phyloP scores from a whole-genome alignment of 2,329 filamentous ascomycete species.

The Pseudogymnoascus sp. region DNA sequence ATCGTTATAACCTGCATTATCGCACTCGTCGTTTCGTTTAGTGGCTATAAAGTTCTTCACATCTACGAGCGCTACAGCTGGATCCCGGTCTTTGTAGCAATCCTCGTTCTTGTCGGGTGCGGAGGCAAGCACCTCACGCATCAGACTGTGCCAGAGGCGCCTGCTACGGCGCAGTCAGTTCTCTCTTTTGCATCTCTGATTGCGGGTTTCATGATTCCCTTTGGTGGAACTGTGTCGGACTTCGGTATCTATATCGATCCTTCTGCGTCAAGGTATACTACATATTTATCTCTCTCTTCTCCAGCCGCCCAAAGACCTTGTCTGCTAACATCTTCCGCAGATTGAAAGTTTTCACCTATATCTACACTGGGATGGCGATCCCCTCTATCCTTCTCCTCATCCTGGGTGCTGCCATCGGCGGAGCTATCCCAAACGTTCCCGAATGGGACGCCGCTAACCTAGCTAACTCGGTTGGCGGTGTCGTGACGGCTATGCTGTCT shows the following conservation, averaged over 20 bases:
- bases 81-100: slow-evolving; percentile 47
- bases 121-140: slow-evolving; percentile 43
- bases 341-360: slow-evolving; percentile 45
- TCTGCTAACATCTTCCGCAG: slow-evolving; percentile 15
- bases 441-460: slow-evolving; percentile 49
- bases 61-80: slow-evolving; percentile 51
- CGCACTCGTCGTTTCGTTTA: slow-evolving; percentile 53
- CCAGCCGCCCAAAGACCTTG: not conserved
- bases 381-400: slow-evolving; percentile 54
- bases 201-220: slow-evolving; percentile 57
- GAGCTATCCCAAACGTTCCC: slow-evolving; percentile 47
- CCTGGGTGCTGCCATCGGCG: slow-evolving; percentile 57
- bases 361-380: slow-evolving; percentile 46
- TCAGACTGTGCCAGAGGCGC: slow-evolving; percentile 36
- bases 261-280: slow-evolving; percentile 39
- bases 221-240: slow-evolving; percentile 51
- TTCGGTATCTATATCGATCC: slow-evolving; percentile 55
- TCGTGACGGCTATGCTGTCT: slow-evolving; percentile 51
- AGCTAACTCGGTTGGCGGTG: slow-evolving; percentile 47
- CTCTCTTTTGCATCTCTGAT: slow-evolving; percentile 54
- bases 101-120: slow-evolving; percentile 47
- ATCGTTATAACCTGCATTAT: slow-evolving; percentile 54
- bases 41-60: slow-evolving; percentile 51
- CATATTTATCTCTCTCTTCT: slow-evolving; percentile 19
- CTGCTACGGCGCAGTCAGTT: slow-evolving; percentile 39